Percentiles rank a stretch among this genome's conserved stretches.
Evolutionary conservation across 1,139 yeast genomes (phyloP).

Genomic region (Pichia sp.): DNA sequence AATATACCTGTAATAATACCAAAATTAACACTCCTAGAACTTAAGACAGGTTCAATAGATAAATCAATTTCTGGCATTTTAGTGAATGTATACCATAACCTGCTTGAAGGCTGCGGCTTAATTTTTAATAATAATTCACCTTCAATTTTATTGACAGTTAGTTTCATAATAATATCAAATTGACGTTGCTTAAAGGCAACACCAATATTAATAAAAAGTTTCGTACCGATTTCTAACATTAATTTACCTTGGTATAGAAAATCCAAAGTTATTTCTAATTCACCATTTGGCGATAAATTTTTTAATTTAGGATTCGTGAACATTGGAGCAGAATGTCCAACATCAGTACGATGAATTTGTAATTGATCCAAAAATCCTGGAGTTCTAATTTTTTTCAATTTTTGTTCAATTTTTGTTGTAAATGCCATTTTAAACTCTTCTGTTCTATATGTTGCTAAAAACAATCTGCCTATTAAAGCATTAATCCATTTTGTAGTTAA

Average conservation of each 20-base stretch:
- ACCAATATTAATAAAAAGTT: conserved; percentile 67
- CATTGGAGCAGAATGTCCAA: conserved; percentile 78
- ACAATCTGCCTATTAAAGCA: conserved; percentile 76
- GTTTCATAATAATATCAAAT: conserved; percentile 68
- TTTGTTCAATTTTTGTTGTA: conserved; percentile 55
- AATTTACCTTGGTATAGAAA: conserved; percentile 68
- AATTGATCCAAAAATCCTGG: conserved; percentile 87
- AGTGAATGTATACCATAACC: conserved; percentile 88
- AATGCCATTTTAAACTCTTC: conserved; percentile 54
- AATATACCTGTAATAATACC: conserved; percentile 74
- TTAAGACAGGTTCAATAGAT: conserved; percentile 80
- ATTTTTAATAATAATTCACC: conserved; percentile 68
- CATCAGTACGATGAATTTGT: conserved; percentile 61
- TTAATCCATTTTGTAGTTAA: conserved; percentile 85
- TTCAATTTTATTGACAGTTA: conserved; percentile 58
- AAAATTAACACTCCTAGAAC: conserved; percentile 74
- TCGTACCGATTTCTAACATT: conserved; percentile 72
- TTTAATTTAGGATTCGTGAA: conserved; percentile 66
- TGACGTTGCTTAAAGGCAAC: conserved; percentile 72
- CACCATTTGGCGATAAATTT: conserved; percentile 78
- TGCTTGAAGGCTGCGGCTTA: conserved; percentile 85
- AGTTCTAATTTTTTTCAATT: conserved; percentile 69
- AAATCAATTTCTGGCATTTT: conserved; percentile 69
- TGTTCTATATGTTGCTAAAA: conserved; percentile 70
- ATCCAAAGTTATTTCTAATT: conserved; percentile 54